Percentiles rank a stretch among this genome's conserved stretches.
Evolutionary conservation across 139 green algal genomes (phyloP).

Genomic region (Limnomonas spitsbergensis): DNA sequence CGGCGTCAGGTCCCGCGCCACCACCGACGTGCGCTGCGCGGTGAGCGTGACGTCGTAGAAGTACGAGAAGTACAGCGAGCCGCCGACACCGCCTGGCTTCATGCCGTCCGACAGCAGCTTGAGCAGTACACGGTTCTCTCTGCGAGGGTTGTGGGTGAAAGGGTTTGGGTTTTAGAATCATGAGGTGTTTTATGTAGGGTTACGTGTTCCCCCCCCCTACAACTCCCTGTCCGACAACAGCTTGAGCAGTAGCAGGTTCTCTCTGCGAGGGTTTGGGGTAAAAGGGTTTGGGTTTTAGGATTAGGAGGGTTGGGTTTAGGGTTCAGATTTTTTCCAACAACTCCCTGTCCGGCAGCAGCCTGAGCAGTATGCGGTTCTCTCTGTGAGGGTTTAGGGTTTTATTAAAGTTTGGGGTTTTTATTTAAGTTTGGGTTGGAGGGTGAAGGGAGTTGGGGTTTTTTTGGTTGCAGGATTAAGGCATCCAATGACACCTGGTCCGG

Average conservation of each 20-base stretch:
- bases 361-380: conserved; percentile 28
- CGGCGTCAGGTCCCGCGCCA: not conserved
- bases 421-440: too few species aligned
- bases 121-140: conserved; percentile 29
- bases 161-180: not conserved
- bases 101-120: conserved; percentile 46
- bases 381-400: too few species aligned
- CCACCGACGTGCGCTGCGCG: conserved; percentile 43
- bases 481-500: too few species aligned
- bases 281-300: conserved; percentile 3
- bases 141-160: too few species aligned
- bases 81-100: conserved; percentile 54
- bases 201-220: too few species aligned
- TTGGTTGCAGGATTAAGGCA: too few species aligned
- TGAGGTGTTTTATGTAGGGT: not conserved
- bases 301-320: not conserved
- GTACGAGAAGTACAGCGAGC: conserved; percentile 74
- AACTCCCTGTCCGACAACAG: too few species aligned
- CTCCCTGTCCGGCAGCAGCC: conserved; percentile 45
- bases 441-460: too few species aligned
- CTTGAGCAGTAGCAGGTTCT: too few species aligned
- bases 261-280: not conserved
- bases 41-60: conserved; percentile 70
- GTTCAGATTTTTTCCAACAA: too few species aligned
- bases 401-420: too few species aligned